Evolutionary conservation across 1,139 yeast species (phyloP).

Genomic region (Yamadazyma conglobata): DNA sequence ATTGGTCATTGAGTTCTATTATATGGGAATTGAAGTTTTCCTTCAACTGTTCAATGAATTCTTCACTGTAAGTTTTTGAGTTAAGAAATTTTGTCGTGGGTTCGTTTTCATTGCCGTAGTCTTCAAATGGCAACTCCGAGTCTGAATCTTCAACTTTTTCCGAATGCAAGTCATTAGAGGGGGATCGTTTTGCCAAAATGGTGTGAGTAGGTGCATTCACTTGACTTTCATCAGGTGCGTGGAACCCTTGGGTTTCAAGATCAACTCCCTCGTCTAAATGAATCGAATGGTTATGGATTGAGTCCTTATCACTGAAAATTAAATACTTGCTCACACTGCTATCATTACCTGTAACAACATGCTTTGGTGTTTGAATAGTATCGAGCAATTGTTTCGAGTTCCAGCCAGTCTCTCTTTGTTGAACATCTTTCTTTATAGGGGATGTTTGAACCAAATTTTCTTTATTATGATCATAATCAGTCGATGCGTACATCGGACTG

Average conservation of each 20-base stretch:
- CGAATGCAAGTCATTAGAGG: background rate
- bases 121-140: too few species aligned
- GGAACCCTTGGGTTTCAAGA: constrained; percentile 2
- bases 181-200: constrained; percentile 1
- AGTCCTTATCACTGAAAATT: constrained; percentile 8
- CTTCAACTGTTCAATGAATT: constrained; percentile 3
- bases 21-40: constrained; percentile 4
- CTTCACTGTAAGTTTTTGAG: constrained; percentile 4
- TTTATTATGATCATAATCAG: constrained; percentile 4
- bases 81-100: constrained; percentile 9
- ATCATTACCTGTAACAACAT: constrained; percentile 3
- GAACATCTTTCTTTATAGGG: constrained; percentile 7
- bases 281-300: constrained; percentile 1
- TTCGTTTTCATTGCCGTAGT: constrained; percentile 7
- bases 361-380: constrained; percentile 5
- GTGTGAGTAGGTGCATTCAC: background rate
- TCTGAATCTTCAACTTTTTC: too few species aligned
- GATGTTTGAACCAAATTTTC: constrained; percentile 9
- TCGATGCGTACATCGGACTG: constrained; percentile 3
- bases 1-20: constrained; percentile 1
- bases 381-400: constrained; percentile 4
- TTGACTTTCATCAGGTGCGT: too few species aligned
- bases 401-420: constrained; percentile 1
- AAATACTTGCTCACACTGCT: constrained; percentile 9
- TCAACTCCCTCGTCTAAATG: constrained; percentile 4